These are phyloP conservation scores for Kalanchoe fedtschenkoi DNA, from an alignment of 164 flowering plant species.

Conservation along the genomic window DNA sequence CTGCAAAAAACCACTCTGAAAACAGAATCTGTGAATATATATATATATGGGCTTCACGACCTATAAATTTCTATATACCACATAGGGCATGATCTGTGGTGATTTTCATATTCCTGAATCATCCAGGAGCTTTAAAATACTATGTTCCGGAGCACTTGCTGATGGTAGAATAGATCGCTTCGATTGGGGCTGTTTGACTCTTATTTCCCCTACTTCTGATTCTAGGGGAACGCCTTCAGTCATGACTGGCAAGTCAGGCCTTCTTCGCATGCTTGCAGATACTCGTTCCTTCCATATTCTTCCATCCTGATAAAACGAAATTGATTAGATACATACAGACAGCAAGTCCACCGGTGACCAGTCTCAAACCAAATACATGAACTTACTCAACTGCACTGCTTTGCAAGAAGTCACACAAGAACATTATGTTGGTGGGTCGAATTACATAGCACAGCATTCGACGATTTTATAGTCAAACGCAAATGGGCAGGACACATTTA, in stretches of 20 bases:
- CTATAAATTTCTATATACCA: background rate
- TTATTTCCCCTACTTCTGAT: conserved; percentile 26
- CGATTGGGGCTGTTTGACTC: conserved; percentile 22
- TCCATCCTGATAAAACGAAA: conserved; percentile 51
- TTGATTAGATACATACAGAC: background rate
- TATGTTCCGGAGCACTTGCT: conserved; percentile 87
- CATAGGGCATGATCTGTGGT: background rate
- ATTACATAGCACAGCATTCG: too few relatives aligned
- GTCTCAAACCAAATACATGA: background rate
- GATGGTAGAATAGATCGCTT: conserved; percentile 60
- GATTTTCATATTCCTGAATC: conserved; percentile 44
- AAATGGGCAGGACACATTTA: too few relatives aligned
- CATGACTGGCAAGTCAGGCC: conserved; percentile 44
- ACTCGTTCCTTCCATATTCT: conserved; percentile 87
- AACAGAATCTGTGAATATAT: background rate
- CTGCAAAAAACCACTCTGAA: background rate
- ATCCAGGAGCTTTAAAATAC: conserved; percentile 57
- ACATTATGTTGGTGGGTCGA: too few relatives aligned
- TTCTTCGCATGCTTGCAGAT: conserved; percentile 36
- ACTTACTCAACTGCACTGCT: background rate
- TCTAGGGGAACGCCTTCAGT: conserved; percentile 31
- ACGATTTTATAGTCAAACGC: too few relatives aligned
- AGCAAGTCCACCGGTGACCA: background rate
- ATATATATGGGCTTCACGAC: background rate
- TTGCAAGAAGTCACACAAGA: too few relatives aligned